Evolutionary conservation across 352 stramenopile species (phyloP).

Genomic region (Phytophthora pini): DNA sequence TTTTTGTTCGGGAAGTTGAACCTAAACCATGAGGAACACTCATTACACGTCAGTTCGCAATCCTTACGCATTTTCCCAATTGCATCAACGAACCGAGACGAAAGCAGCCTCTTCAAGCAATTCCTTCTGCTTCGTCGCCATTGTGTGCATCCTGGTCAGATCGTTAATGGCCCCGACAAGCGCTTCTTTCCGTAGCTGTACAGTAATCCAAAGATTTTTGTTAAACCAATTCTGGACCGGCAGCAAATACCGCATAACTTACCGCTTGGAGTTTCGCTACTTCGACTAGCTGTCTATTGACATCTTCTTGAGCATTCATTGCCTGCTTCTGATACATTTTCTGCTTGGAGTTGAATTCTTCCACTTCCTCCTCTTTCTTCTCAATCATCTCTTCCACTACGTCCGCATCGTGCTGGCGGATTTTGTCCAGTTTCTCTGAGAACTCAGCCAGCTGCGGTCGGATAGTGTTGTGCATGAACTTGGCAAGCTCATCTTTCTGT

Average conservation of each 20-base stretch:
- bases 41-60: background rate
- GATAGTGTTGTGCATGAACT: constrained; percentile 71
- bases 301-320: constrained; percentile 59
- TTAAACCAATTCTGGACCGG: background rate
- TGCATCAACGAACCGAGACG: constrained; percentile 55
- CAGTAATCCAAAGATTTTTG: background rate
- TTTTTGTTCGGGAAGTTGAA: constrained; percentile 80
- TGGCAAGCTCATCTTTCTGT: constrained; percentile 70
- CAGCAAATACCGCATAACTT: constrained; percentile 14
- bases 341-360: constrained; percentile 66
- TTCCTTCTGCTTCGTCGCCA: constrained; percentile 72
- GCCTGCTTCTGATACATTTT: constrained; percentile 64
- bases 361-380: constrained; percentile 59
- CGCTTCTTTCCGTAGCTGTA: constrained; percentile 75
- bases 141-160: constrained; percentile 67
- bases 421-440: constrained; percentile 63
- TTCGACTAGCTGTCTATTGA: constrained; percentile 73
- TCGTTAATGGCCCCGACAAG: constrained; percentile 73
- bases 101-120: constrained; percentile 82
- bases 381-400: constrained; percentile 61
- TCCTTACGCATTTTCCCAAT: background rate
- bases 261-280: constrained; percentile 71
- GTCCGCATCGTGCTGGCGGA: constrained; percentile 63
- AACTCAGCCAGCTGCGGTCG: constrained; percentile 58
- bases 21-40: constrained; percentile 21